These are phyloP conservation scores for Coemansia erecta DNA, from an alignment of 192 early-diverging fungal genomes.

Conservation along the genomic window DNA sequence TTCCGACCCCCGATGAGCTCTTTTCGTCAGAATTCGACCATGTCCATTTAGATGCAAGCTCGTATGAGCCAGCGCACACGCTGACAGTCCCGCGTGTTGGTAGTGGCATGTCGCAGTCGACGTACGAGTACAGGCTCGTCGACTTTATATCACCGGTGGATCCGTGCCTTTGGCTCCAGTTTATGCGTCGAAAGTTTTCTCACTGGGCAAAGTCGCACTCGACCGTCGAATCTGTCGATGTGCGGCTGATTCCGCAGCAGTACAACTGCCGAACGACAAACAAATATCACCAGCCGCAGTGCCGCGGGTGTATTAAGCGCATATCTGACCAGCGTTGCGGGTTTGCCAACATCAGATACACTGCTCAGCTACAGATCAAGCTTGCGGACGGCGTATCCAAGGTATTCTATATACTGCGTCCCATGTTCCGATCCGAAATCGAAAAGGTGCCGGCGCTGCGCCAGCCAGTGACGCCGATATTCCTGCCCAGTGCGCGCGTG, in stretches of 20 bases:
- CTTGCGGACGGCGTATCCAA: constrained; percentile 7
- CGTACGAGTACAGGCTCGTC: constrained; percentile 13
- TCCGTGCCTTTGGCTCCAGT: constrained; percentile 14
- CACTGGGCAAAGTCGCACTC: constrained; percentile 22
- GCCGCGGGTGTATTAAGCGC: constrained; percentile 31
- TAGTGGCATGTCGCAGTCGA: constrained; percentile 3
- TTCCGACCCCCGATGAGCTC: constrained; percentile 14
- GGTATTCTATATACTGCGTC: constrained; percentile 22
- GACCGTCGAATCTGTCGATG: constrained; percentile 1
- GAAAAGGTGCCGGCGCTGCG: constrained; percentile 26
- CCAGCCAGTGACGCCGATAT: constrained; percentile 21
- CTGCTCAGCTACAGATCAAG: constrained; percentile 21
- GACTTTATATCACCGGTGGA: constrained; percentile 19
- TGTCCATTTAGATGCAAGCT: background rate
- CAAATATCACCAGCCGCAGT: constrained; percentile 22
- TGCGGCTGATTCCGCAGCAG: constrained; percentile 23
- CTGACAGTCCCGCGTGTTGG: constrained; percentile 17
- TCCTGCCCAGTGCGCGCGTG: constrained; percentile 20
- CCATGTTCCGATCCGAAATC: constrained; percentile 26
- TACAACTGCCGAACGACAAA: constrained; percentile 7
- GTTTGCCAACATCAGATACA: constrained; percentile 19
- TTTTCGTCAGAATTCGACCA: constrained; percentile 23
- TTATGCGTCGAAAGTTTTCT: constrained; percentile 24
- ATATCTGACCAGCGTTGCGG: constrained; percentile 14
- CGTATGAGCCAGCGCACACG: constrained; percentile 28